Evolutionary conservation across 495 filamentous ascomycete genomes (phyloP), one percentile per base, ranked within the genome.

Genomic region (Glarea lozoyensis): DNA sequence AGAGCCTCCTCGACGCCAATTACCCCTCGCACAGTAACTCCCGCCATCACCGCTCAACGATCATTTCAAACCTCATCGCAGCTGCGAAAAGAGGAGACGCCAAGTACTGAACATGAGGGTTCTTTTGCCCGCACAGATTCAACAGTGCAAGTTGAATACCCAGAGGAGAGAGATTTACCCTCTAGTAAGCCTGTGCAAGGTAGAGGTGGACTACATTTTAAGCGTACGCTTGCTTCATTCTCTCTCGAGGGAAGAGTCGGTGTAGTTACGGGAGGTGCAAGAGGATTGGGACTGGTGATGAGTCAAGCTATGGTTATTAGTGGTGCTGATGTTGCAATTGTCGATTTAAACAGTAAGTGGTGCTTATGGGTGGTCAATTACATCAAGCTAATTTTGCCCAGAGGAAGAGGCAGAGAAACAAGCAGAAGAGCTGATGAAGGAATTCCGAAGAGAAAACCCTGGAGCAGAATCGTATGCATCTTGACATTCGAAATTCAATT

Each of bases 321-420:
- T 43, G 90, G 90, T 22, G 86, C 86, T 6, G 83, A 94, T 60
- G 70, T 94, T 48, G 90, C 89, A 6, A 84, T 97, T 66, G 85
- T 95, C 12, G 89, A 97, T 63, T 59, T 95, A 60, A 94, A 95
- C 61, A 81, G 88, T 93, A 64, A 36, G 81, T 75, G 19, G 16
- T 12, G 22, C 30, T n/a, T 11, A 16, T 9, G 16, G 16, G 10
- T 11, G 23, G 10, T 6, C 12, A 1, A 10, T 43, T 45, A n/a
- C n/a, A n/a, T n/a, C n/a, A n/a, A n/a, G 35, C 43, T 53, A 32
- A 51, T 18, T 13, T 0, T 32, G 2, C 36, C 51, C 52, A 92
- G 85, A 82, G 70, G 84, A 86, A 10, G 88, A 94, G 62, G 90
- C 87, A n/a, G 69, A 75, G 49, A 73, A 75, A 50, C 82, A 87